Base-by-base conservation (phyloP, 192 early-diverging fungal species). In the Coemansia asiatica region DNA sequence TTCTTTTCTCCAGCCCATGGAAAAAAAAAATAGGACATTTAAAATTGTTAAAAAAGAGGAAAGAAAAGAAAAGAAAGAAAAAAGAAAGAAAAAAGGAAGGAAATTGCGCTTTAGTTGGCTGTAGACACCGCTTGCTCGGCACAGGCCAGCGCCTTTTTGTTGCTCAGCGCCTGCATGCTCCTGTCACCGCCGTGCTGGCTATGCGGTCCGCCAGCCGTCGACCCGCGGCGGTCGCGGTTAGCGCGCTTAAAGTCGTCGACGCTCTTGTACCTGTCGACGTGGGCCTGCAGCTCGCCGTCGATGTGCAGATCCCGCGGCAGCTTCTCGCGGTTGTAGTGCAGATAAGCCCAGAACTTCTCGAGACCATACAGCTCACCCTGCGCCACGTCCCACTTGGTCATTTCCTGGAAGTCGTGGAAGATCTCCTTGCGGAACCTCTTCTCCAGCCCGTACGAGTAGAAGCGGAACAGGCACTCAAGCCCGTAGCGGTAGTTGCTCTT, bases 391-490 rank as follows among this genome's bases (percentile, higher is more conserved):
- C 84, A 82, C 57, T 89, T 85, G 8, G 92, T 91, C 68, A 94
- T 68, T 1, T 85, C 85, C 81, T 95, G 89, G 77, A 98, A 96
- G 69, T 98, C 95, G 29, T 87, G 75, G 75, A 95, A 95, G 22
- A 93, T 66, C 29, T 95, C 93, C 64, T 82, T 78, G 47, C 91
- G 88, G 85, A 90, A 95, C 75, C 88, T 89, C 76, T 90, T 89
- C 81, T 96, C 94, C 55, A 98, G 81, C 21, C 96, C 94, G 74
- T 98, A 96, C 26, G 93, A 96, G 82, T 90, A 95, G 87, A 95
- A 98, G 44, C 94, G 91, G 92, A 95, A 98, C 60, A 98, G 76
- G 75, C 94, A 98, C 81, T 98, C 96, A 38, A 96, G 83, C n/a
- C 95, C 95, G 70, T 98, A 96, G 26, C 96, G 87, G 82, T 95